Evolutionary conservation across 192 early-diverging fungal species (phyloP).

Genomic region (Chytriomyces hyalinus): DNA sequence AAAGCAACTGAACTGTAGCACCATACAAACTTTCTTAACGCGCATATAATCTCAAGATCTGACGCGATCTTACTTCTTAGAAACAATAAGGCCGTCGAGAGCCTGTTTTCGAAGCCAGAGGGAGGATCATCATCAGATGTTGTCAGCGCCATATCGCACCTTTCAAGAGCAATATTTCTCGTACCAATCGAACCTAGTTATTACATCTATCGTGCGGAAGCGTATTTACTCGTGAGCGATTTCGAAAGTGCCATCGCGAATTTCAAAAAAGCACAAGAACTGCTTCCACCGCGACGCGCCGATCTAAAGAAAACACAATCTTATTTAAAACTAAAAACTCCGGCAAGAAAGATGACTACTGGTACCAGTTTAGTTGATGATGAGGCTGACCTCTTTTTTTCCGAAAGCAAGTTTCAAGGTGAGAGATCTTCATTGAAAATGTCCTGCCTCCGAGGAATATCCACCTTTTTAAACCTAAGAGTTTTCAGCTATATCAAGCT

Average conservation of each 20-base stretch:
- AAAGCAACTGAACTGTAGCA: too few species aligned
- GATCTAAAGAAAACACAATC: not conserved
- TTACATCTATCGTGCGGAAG: slow-evolving; percentile 50
- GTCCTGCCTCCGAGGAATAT: not conserved
- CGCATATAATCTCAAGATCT: too few species aligned
- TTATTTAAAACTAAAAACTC: not conserved
- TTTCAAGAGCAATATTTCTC: slow-evolving; percentile 48
- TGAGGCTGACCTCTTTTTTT: slow-evolving; percentile 15
- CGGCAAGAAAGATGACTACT: not conserved
- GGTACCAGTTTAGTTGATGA: not conserved
- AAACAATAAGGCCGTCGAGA: slow-evolving; percentile 20
- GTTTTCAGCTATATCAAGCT: slow-evolving; percentile 10
- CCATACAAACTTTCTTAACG: too few species aligned
- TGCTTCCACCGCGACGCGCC: not conserved
- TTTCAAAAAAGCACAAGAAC: slow-evolving; percentile 21
- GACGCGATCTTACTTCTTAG: not conserved
- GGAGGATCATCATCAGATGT: slow-evolving; percentile 2
- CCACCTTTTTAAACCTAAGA: not conserved
- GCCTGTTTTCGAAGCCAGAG: not conserved
- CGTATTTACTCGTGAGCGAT: slow-evolving; percentile 41
- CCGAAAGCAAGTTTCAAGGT: slow-evolving; percentile 22
- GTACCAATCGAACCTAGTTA: slow-evolving; percentile 46
- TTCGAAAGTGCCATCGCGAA: slow-evolving; percentile 51
- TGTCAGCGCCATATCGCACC: slow-evolving; percentile 38
- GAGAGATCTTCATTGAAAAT: not conserved